These are phyloP conservation scores for Corchorus olitorius DNA, from an alignment of 345 rosid genomes.

Conservation along the genomic window DNA sequence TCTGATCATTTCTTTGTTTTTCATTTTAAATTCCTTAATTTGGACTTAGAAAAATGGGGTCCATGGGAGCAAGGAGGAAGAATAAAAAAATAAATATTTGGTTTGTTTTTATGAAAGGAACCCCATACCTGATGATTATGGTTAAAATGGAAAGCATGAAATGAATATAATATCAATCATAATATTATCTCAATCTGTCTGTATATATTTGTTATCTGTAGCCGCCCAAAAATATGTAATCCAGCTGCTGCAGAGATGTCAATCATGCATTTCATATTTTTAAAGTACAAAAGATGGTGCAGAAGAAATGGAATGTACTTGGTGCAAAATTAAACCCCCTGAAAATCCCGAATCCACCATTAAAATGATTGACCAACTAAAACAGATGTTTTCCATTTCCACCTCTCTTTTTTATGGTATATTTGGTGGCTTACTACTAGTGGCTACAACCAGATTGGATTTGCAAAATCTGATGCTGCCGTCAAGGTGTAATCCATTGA, in stretches of 20 bases:
- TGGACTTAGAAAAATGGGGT: conserved; percentile 23
- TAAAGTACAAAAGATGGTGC: background rate
- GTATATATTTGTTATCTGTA: conserved; percentile 5
- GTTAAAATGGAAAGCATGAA: background rate
- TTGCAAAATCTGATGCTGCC: conserved; percentile 25
- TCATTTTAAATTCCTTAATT: background rate
- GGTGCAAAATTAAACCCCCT: conserved; percentile 30
- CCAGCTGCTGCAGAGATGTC: conserved; percentile 18
- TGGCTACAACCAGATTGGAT: conserved; percentile 16
- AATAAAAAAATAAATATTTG: background rate
- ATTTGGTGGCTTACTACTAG: background rate
- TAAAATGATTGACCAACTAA: conserved; percentile 34
- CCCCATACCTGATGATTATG: conserved; percentile 38
- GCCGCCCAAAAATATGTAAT: conserved; percentile 10
- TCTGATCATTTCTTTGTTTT: background rate
- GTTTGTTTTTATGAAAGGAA: conserved; percentile 39
- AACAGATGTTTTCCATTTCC: conserved; percentile 10
- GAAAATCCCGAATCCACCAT: conserved; percentile 32
- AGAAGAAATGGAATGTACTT: conserved; percentile 29
- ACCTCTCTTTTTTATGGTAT: background rate
- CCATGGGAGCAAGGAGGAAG: conserved; percentile 22
- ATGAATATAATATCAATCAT: background rate
- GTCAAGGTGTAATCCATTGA: conserved; percentile 9
- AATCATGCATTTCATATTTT: conserved; percentile 21
- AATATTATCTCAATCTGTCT: conserved; percentile 17